These are phyloP conservation scores for Helotiales sp. DNA, from an alignment of 2,329 filamentous ascomycete species.

Conservation along the genomic window DNA sequence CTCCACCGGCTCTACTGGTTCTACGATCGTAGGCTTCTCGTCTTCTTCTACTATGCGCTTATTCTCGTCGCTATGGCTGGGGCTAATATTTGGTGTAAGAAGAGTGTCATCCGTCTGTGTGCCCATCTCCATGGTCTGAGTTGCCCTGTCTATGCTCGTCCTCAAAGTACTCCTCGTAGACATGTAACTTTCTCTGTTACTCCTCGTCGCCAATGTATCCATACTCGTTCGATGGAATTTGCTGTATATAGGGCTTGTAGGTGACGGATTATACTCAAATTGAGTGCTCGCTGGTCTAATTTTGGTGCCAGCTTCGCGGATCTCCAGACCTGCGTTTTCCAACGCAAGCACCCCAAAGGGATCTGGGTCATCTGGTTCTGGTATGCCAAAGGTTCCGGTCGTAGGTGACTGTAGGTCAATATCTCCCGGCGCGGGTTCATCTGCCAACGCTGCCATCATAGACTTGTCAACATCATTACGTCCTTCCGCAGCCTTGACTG, in stretches of 20 bases:
- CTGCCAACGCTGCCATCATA: slow-evolving; percentile 63
- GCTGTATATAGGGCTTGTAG: slow-evolving; percentile 69
- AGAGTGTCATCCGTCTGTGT: slow-evolving; percentile 58
- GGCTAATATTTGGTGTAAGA: slow-evolving; percentile 55
- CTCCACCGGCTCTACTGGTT: slow-evolving; percentile 49
- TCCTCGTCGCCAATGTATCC: slow-evolving; percentile 61
- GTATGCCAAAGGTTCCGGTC: slow-evolving; percentile 68
- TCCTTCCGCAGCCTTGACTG: slow-evolving; percentile 85
- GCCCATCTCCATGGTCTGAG: slow-evolving; percentile 65
- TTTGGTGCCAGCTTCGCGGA: slow-evolving; percentile 83
- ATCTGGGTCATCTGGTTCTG: slow-evolving; percentile 79
- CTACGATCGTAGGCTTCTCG: slow-evolving; percentile 30
- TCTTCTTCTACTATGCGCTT: slow-evolving; percentile 33
- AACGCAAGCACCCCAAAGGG: slow-evolving; percentile 88
- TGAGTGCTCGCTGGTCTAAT: slow-evolving; percentile 72
- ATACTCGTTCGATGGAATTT: slow-evolving; percentile 63
- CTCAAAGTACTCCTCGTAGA: slow-evolving; percentile 55
- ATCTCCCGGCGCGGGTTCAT: slow-evolving; percentile 75
- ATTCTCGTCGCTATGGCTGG: slow-evolving; percentile 47
- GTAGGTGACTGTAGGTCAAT: slow-evolving; percentile 51
- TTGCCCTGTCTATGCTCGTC: slow-evolving; percentile 58
- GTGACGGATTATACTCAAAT: slow-evolving; percentile 79
- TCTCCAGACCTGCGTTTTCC: slow-evolving; percentile 87
- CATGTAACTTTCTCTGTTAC: slow-evolving; percentile 74
- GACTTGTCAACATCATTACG: slow-evolving; percentile 71